phyloP scores from a whole-genome alignment of 2,329 filamentous ascomycete genomes.

The Thielaviopsis euricoi region DNA sequence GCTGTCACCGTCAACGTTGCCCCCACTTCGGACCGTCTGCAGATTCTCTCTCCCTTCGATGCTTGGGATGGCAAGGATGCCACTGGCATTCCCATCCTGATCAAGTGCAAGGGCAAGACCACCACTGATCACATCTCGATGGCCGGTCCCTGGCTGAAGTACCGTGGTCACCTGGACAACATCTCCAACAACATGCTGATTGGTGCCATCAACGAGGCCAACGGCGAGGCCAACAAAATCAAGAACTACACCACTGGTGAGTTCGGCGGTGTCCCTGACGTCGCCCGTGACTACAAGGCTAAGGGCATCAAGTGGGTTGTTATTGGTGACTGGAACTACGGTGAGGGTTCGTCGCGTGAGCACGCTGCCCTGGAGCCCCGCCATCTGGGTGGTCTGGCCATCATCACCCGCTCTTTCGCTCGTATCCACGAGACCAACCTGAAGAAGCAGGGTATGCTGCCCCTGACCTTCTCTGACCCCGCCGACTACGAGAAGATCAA shows the following conservation, averaged over 20 bases:
- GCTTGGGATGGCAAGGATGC: constrained; percentile 90
- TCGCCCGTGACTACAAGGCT: constrained; percentile 96
- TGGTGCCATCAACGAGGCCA: constrained; percentile 88
- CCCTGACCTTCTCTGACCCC: constrained; percentile 83
- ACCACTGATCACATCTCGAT: constrained; percentile 96
- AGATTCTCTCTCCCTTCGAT: constrained; percentile 72
- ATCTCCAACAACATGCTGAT: constrained; percentile 99
- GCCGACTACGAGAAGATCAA: constrained; percentile 97
- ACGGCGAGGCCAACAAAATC: constrained; percentile 95
- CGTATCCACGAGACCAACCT: constrained; percentile 99
- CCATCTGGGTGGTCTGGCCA: constrained; percentile 90
- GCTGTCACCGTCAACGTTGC: constrained; percentile 66
- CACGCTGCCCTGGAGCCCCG: constrained; percentile 95
- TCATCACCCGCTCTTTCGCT: constrained; percentile 89
- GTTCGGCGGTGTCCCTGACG: constrained; percentile 76
- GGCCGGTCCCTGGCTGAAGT: constrained; percentile 95
- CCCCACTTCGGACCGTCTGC: constrained; percentile 82
- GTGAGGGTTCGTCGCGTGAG: constrained; percentile 93
- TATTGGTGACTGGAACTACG: constrained; percentile 98
- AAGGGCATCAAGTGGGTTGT: constrained; percentile 96
- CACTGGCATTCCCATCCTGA: constrained; percentile 69
- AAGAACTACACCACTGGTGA: constrained; percentile 76
- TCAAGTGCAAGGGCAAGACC: constrained; percentile 93
- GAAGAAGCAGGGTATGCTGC: constrained; percentile 99
- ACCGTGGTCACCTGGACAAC: constrained; percentile 97